Conservation (phyloP, 2,329 filamentous ascomycete species). For the Cladosporium halotolerans region DNA sequence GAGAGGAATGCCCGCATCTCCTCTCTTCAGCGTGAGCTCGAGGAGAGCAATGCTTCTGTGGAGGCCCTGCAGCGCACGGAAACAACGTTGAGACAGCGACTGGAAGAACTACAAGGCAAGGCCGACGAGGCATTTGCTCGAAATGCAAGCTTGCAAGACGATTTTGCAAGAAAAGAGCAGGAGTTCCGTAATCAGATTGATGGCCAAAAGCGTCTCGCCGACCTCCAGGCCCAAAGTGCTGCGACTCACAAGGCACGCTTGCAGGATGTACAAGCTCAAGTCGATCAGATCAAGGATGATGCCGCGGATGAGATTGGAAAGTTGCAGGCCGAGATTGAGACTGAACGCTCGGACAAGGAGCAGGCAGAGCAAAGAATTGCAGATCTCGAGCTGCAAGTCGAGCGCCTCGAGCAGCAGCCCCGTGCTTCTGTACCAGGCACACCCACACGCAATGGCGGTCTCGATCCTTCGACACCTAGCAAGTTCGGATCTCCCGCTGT, state of each 20-base stretch:
- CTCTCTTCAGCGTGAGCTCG: slow-evolving; percentile 79
- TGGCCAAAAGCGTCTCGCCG: slow-evolving; percentile 70
- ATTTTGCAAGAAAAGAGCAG: slow-evolving; percentile 74
- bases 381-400: slow-evolving; percentile 59
- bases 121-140: slow-evolving; percentile 76
- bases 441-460: slow-evolving; percentile 40
- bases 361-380: slow-evolving; percentile 56
- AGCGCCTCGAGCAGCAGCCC: slow-evolving; percentile 45
- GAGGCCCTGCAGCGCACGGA: slow-evolving; percentile 76
- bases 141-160: slow-evolving; percentile 79
- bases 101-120: slow-evolving; percentile 80
- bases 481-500: slow-evolving; percentile 39
- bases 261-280: slow-evolving; percentile 58
- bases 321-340: slow-evolving; percentile 45
- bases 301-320: slow-evolving; percentile 52
- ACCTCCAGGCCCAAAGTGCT: slow-evolving; percentile 72
- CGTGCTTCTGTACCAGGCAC: slow-evolving; percentile 41
- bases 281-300: slow-evolving; percentile 61
- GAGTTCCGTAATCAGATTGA: slow-evolving; percentile 83
- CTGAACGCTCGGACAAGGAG: slow-evolving; percentile 53
- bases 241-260: slow-evolving; percentile 65
- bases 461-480: slow-evolving; percentile 23
- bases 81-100: slow-evolving; percentile 68
- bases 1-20: slow-evolving; percentile 88
- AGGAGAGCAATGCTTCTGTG: slow-evolving; percentile 71